Evolutionary conservation across 192 early-diverging fungal genomes (phyloP), one percentile per base, ranked within the genome.

Genomic region (Diversispora eburnea): DNA sequence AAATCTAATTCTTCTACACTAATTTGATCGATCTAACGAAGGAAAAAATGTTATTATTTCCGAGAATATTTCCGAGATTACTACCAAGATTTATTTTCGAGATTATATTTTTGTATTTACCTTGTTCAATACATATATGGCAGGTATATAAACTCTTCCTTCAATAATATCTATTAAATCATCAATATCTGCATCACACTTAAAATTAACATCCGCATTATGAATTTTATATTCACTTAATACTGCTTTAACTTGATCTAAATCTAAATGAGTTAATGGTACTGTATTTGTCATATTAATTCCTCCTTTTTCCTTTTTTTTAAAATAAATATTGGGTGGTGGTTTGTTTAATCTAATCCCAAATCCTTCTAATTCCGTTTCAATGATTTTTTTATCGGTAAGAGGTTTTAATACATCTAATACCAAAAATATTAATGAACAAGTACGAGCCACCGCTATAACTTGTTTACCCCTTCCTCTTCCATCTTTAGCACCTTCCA

Each of bases 301-400:
- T 46, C 97, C 96, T 74, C 97, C 97, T 84, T 95, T 95, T 68
- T 99, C 97, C 88, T 99, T 99, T 85, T 97, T 98, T 74, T 91
- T 91, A 84, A 97, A 93, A 70, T 88, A 85, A 76, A 99, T 97
- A 73, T 95, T 92, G 67, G 97, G 96, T 51, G 95, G 96, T 79
- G 93, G 82, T 85, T 95, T 95, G 87, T 99, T 99, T 49, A 99
- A 79, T 54, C 97, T 88, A 78, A 99, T 99, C 65, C 97, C 97
- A 58, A 98, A 95, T 2, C 93, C 92, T 84, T 99, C 97, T 83
- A 99, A 83, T 84, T 99, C 97, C 54, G 88, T 88, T 84, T 99
- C 97, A 76, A 99, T 96, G 55, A 99, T 81, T 61, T 85, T 87
- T 85, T 98, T 98, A 84, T 99, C 88, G 45, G 92, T 94, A 72